These are phyloP conservation scores for Xerocomellus amylosporus DNA, from an alignment of 768 basidiomycete genomes.

Conservation along the genomic window DNA sequence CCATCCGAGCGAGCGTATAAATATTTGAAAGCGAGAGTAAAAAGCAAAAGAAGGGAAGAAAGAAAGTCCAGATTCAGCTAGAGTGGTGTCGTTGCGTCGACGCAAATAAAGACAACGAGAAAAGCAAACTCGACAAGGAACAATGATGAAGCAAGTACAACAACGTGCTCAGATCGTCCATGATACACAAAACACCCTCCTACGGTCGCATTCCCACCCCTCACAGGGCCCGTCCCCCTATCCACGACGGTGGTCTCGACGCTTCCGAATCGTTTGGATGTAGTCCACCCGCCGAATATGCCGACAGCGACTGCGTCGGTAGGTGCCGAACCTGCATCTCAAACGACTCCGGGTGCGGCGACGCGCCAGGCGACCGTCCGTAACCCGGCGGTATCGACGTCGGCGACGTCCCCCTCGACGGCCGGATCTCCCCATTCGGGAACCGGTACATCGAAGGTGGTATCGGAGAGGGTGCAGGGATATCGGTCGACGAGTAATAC, in stretches of 20 bases:
- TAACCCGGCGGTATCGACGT: conserved; percentile 5
- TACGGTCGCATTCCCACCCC: neutral
- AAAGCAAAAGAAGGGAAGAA: too few species aligned
- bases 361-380: neutral
- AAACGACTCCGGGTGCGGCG: conserved; percentile 27
- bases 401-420: conserved; percentile 12
- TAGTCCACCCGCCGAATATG: too few species aligned
- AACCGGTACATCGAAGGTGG: conserved; percentile 49
- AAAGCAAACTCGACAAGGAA: too few species aligned
- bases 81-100: too few species aligned
- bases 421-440: conserved; percentile 43
- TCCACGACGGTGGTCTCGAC: conserved; percentile 16
- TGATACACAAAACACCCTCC: conserved; percentile 14
- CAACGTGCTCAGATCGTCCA: conserved; percentile 19
- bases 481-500: conserved; percentile 55
- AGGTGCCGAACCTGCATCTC: conserved; percentile 39
- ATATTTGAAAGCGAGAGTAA: too few species aligned
- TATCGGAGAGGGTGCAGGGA: conserved; percentile 56
- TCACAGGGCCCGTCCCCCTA: conserved; percentile 19
- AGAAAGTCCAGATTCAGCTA: too few species aligned
- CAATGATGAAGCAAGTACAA: conserved; percentile 25
- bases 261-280: too few species aligned
- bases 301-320: too few species aligned
- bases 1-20: too few species aligned
- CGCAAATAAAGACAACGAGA: too few species aligned